phyloP scores from a whole-genome alignment of 2,329 filamentous ascomycete genomes.

The Aurifilum marmelostoma region DNA sequence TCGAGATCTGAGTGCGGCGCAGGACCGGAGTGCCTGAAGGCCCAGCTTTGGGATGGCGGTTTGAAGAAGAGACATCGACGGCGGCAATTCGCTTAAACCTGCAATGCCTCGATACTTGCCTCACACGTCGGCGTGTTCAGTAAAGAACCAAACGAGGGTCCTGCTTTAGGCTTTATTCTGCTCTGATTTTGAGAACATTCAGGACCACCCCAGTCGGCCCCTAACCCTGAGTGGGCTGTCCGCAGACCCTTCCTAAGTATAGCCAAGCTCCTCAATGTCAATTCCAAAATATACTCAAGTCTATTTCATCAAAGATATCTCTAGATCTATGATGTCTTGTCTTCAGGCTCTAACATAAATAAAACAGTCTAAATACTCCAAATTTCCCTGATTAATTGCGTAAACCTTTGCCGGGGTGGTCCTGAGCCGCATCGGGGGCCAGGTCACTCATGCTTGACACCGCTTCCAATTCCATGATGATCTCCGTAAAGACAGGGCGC shows the following conservation, averaged over 20 bases:
- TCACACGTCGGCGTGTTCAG: not conserved
- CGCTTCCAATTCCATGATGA: constrained; percentile 32
- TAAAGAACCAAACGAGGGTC: not conserved
- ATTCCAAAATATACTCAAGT: not conserved
- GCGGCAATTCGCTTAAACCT: not conserved
- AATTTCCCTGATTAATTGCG: not conserved
- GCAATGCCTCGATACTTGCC: not conserved
- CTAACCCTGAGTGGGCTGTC: not conserved
- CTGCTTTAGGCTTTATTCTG: not conserved
- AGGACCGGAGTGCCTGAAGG: not conserved
- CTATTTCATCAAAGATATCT: not conserved
- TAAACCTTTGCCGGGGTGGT: not conserved
- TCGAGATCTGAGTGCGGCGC: not conserved
- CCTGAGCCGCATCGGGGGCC: not conserved
- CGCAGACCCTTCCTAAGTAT: not conserved
- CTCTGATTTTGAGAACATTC: not conserved
- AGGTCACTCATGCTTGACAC: not conserved
- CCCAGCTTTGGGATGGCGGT: not conserved
- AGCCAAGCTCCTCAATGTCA: not conserved
- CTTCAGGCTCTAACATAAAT: not conserved
- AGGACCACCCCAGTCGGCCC: not conserved
- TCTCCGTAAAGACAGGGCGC: constrained; percentile 40
- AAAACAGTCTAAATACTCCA: not conserved
- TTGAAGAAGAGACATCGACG: not conserved
- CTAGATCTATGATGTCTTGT: not conserved